Evolutionary conservation across 768 basidiomycete species (phyloP).

Genomic region (Pleurotus ostreatus): DNA sequence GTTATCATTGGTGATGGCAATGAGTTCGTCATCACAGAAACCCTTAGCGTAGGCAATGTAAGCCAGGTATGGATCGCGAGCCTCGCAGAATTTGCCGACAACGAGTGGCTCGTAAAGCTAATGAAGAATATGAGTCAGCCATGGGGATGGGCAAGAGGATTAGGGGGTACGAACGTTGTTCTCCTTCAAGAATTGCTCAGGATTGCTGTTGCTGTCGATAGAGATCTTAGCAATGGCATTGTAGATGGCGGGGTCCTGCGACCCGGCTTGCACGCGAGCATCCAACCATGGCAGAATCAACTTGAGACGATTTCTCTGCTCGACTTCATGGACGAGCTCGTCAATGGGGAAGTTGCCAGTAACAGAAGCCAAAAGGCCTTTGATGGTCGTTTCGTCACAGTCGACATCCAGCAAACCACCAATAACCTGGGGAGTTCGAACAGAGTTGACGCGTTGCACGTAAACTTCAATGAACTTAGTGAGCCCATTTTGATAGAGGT

Average conservation of each 20-base stretch:
- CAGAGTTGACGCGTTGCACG: conserved; percentile 96
- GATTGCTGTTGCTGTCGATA: conserved; percentile 98
- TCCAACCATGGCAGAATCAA: conserved; percentile 97
- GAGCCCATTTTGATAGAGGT: conserved; percentile 96
- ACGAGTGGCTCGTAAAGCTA: conserved; percentile 95
- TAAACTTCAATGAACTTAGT: conserved; percentile 99
- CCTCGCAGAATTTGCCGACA: conserved; percentile 99
- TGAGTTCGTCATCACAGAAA: conserved; percentile 97
- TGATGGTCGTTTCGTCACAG: conserved; percentile 95
- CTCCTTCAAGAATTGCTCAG: conserved; percentile 96
- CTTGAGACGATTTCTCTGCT: conserved; percentile 93
- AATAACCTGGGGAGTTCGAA: conserved; percentile 93
- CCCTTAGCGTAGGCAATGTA: conserved; percentile 99
- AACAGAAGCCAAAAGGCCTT: conserved; percentile 88
- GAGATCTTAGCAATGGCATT: conserved; percentile 98
- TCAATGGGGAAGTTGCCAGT: conserved; percentile 98
- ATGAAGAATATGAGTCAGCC: too few relatives aligned
- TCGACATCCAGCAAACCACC: conserved; percentile 97
- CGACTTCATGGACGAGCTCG: conserved; percentile 95
- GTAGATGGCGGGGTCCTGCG: conserved; percentile 90
- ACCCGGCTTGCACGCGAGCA: conserved; percentile 87
- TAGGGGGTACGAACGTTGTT: conserved; percentile 71
- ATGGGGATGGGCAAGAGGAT: neutral
- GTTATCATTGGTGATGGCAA: conserved; percentile 96
- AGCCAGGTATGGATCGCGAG: conserved; percentile 95